Percentiles rank a stretch among this genome's conserved stretches.
These are phyloP conservation scores for Dentipellis sp. DNA, from an alignment of 768 basidiomycete species.

Conservation along the genomic window DNA sequence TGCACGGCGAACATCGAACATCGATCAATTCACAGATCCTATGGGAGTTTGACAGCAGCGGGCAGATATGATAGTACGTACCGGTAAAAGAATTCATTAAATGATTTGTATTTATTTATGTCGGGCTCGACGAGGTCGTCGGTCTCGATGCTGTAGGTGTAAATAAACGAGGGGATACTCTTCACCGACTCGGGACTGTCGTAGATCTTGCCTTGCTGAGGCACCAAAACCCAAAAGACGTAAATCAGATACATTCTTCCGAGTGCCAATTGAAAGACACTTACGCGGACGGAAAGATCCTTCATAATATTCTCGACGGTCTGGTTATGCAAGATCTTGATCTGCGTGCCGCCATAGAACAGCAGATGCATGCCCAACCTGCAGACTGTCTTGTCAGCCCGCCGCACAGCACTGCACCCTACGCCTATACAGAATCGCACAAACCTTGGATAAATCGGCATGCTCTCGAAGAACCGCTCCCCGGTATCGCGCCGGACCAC, in stretches of 20 bases:
- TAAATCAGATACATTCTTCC: neutral
- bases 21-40: too few species aligned
- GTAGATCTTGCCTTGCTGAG: constrained; percentile 46
- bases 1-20: constrained; percentile 11
- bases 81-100: neutral
- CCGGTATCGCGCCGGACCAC: constrained; percentile 38
- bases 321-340: constrained; percentile 37
- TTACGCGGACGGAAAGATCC: constrained; percentile 46
- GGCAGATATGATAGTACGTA: neutral
- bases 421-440: too few species aligned
- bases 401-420: neutral
- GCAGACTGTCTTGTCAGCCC: neutral
- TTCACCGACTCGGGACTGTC: constrained; percentile 41
- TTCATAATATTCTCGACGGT: constrained; percentile 40
- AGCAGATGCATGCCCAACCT: constrained; percentile 70
- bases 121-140: constrained; percentile 60
- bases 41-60: too few species aligned
- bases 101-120: constrained; percentile 39
- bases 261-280: constrained; percentile 5
- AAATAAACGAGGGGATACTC: constrained; percentile 47
- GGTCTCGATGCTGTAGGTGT: constrained; percentile 43
- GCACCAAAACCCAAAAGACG: neutral
- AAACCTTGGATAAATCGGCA: constrained; percentile 6
- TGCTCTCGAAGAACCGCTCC: constrained; percentile 26
- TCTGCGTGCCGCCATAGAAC: constrained; percentile 48